Base-by-base conservation (phyloP, 805 yeast genomes). In the Scheffersomyces ergatensis region DNA sequence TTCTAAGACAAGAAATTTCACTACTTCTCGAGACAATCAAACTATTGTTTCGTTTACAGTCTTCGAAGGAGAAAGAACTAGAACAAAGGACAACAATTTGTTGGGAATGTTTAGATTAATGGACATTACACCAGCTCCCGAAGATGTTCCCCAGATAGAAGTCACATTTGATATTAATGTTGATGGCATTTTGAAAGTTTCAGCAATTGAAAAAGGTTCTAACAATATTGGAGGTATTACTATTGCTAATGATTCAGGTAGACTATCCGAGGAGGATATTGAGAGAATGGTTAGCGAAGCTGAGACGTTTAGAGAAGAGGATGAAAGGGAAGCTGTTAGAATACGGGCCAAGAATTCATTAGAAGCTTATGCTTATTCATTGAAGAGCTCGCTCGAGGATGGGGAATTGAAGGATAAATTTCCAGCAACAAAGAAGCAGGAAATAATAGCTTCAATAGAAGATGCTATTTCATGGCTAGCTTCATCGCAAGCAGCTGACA, bases 311-410 rank as follows among this genome's bases (percentile, higher is more conserved):
- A 93, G 93, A 88, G 80, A 92, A 66, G 87, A 95, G 62, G 99
- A 92, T 76, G 97, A 92, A 69, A 97, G 95, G 63, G 93, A 92
- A 86, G 95, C 98, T 76, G 90, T 89, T 90, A 85, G 85, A 72
- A 97, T 90, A 80, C 98, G 92, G 83, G 93, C 96, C 68, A 92
- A 90, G 81, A 97, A 92, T 80, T 89, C 89, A 80, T 85, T 92
- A 71, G 99, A 93, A 82, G 89, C 97, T 62, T 92, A 92, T 85
- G 95, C 93, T 68, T 80, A 95, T n/a, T n/a, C n/a, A n/a, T n/a
- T n/a, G n/a, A n/a, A n/a, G n/a, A n/a, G n/a, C n/a, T n/a, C n/a
- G n/a, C n/a, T n/a, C n/a, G n/a, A n/a, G n/a, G n/a, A n/a, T n/a
- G n/a, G n/a, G n/a, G n/a, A n/a, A n/a, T n/a, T n/a, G n/a, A n/a